Conservation (phyloP, 345 rosid species). For the Lepidium aucheri region DNA sequence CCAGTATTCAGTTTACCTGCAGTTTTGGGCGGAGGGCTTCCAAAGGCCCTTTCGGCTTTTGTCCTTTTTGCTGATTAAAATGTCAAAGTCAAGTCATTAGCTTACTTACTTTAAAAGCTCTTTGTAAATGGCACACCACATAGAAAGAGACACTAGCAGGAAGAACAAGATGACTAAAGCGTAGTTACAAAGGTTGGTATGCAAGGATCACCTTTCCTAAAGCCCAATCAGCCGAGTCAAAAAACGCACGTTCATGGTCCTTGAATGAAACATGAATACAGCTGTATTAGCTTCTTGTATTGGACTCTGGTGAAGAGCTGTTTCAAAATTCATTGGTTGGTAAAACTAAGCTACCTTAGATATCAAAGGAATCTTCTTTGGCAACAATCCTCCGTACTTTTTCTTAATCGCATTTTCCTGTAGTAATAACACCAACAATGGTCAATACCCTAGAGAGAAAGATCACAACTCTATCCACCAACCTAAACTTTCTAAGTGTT, state of each 20-base stretch:
- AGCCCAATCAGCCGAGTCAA: constrained; percentile 97
- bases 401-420: constrained; percentile 63
- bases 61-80: constrained; percentile 54
- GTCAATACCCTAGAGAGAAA: background rate
- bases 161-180: background rate
- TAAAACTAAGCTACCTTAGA: constrained; percentile 44
- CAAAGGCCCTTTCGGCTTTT: constrained; percentile 71
- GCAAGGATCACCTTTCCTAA: constrained; percentile 53
- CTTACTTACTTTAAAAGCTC: background rate
- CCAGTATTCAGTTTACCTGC: constrained; percentile 38
- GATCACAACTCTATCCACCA: background rate
- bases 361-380: constrained; percentile 68
- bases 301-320: background rate
- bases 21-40: constrained; percentile 86
- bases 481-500: background rate
- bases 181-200: background rate
- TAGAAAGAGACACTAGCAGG: background rate
- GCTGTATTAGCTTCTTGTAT: background rate
- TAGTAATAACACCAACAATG: background rate
- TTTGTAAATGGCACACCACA: background rate
- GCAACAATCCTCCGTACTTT: constrained; percentile 64
- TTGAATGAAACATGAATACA: constrained; percentile 21
- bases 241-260: constrained; percentile 87
- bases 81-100: constrained; percentile 1
- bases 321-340: background rate